A percentile compares a stretch with the other conserved stretches of the same genome.
phyloP scores from a whole-genome alignment of 1,139 yeast species.

The Diutina siamensis region DNA sequence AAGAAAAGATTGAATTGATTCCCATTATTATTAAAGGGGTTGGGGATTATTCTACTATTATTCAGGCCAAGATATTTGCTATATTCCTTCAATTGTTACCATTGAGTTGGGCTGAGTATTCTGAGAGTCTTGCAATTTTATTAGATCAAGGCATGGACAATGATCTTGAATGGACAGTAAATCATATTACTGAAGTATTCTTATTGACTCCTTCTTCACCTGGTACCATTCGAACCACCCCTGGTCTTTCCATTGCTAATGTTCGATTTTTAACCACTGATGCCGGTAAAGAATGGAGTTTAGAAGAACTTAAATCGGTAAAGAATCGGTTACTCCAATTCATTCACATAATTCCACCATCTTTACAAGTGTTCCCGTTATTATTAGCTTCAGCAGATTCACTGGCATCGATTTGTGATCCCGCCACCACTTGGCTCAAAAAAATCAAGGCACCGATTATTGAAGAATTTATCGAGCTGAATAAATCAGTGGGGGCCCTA shows the following conservation, averaged over 20 bases:
- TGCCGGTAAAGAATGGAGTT: constrained; percentile 49
- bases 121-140: neutral
- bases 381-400: constrained; percentile 59
- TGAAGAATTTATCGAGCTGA: neutral
- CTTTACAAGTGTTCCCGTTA: constrained; percentile 28
- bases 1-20: constrained; percentile 27
- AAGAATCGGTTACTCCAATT: constrained; percentile 30
- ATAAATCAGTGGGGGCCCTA: neutral
- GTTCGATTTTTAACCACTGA: constrained; percentile 50
- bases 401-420: constrained; percentile 39
- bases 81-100: constrained; percentile 45
- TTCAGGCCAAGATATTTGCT: constrained; percentile 51
- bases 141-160: neutral
- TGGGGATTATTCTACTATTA: constrained; percentile 20
- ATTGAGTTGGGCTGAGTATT: constrained; percentile 29
- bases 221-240: constrained; percentile 20
- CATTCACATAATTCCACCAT: constrained; percentile 28
- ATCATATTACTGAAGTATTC: neutral
- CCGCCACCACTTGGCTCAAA: constrained; percentile 39
- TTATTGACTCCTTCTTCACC: neutral
- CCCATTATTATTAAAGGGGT: constrained; percentile 41
- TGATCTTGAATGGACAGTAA: neutral
- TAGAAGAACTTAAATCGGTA: constrained; percentile 32
- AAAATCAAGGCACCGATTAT: constrained; percentile 19
- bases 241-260: constrained; percentile 52